A percentile compares a stretch with the other conserved stretches of the same genome.
These are phyloP conservation scores for Pigoraptor vietnamica DNA, from an alignment of 78 protist genomes.

Conservation along the genomic window DNA sequence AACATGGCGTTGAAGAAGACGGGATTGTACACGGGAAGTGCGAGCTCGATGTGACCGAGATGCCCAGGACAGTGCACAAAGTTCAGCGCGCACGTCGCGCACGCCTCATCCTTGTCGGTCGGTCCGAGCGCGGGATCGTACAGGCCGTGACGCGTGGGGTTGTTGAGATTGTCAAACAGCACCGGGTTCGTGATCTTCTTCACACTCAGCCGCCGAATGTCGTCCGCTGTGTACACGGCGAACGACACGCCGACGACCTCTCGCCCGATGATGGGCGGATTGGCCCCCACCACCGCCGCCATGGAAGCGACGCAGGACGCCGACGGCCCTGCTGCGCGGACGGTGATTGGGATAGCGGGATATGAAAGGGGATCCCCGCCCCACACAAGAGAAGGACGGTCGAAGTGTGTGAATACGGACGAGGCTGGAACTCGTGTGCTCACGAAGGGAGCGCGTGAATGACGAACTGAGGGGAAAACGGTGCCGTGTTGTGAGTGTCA, in stretches of 20 bases:
- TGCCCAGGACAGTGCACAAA: conserved; percentile 92
- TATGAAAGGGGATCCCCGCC: too few relatives aligned
- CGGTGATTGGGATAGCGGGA: too few relatives aligned
- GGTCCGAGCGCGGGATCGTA: conserved; percentile 91
- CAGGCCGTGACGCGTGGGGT: conserved; percentile 70
- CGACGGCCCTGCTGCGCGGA: too few relatives aligned
- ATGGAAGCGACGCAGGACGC: neutral
- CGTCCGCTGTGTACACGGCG: conserved; percentile 34
- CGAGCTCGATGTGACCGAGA: conserved; percentile 86
- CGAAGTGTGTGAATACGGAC: too few relatives aligned
- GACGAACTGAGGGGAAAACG: too few relatives aligned
- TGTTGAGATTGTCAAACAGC: conserved; percentile 48
- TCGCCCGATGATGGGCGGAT: neutral
- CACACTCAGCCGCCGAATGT: conserved; percentile 32
- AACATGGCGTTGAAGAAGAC: conserved; percentile 43
- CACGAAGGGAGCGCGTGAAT: too few relatives aligned
- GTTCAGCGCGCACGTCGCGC: conserved; percentile 73
- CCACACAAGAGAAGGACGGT: too few relatives aligned
- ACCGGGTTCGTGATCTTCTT: conserved; percentile 45
- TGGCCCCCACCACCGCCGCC: neutral
- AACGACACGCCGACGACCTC: conserved; percentile 20
- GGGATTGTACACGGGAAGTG: conserved; percentile 83
- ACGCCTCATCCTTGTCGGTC: conserved; percentile 31
- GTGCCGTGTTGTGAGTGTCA: too few relatives aligned
- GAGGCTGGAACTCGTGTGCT: too few relatives aligned